Base-by-base conservation (phyloP, 306 rosid species). In the Geum urbanum region DNA sequence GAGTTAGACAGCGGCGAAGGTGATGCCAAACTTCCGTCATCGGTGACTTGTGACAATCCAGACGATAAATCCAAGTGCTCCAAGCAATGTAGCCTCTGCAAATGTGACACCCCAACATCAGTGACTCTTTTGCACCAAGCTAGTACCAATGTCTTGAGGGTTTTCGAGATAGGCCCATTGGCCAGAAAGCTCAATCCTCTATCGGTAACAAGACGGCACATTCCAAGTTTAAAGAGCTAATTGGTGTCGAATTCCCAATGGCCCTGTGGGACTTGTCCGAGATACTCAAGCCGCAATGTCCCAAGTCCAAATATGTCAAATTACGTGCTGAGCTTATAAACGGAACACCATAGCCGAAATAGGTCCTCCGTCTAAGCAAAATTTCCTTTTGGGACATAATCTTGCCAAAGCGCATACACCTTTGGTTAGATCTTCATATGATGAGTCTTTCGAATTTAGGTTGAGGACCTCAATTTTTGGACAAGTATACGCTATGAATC, bases 201-300 rank as follows among this genome's bases (percentile, higher is more conserved):
- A 72, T 80, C 78, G 16, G 80, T 80, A 59, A 80, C 68, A 53
- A 48, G 44, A 63, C 80, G 35, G 55, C 80, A 72, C 18, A 68
- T 49, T 67, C 51, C 64, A 80, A 19, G 69, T 63, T 76, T 72
- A 80, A 72, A 41, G 24, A 12, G 5, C 57, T 9, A 7, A 80
- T 48, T 15, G 50, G 68, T 39, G 11, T 63, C 12, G 52, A 35
- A 2, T 46, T 27, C 65, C 72, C 75, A 20, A 72, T 62, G 7
- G 76, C 81, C 50, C 48, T 78, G 15, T 72, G 70, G 32, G 76
- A 69, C 19, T 43, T 54, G 56, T 72, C 78, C 20, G 43, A 27
- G 8, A 76, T 32, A 32, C 37, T 65, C 66, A 22, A 41, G 20
- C 37, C 37, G 37, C 80, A 80, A 63, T 63, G 7, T 14, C 76